Percentiles rank a stretch among this genome's conserved stretches.
Conservation (phyloP, 2,329 filamentous ascomycete species). For the Colletotrichum neosansevieriae region DNA sequence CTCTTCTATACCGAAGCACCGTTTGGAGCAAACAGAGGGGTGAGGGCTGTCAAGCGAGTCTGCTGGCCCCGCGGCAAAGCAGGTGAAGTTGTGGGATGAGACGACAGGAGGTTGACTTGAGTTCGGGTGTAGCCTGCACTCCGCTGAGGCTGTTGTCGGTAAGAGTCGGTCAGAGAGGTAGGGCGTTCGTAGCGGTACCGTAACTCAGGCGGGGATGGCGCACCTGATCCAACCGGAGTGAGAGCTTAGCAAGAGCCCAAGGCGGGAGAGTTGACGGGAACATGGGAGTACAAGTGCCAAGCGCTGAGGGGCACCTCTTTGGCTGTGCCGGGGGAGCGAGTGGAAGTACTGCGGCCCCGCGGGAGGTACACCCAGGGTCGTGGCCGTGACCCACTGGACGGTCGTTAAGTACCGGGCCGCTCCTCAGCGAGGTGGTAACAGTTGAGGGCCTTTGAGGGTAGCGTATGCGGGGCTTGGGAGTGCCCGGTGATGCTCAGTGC, state of each 20-base stretch:
- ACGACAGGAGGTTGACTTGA: conserved; percentile 39
- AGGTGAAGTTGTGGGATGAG: conserved; percentile 38
- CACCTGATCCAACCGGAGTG: conserved; percentile 29
- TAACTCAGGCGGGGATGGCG: conserved; percentile 16
- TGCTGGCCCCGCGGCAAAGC: conserved; percentile 19
- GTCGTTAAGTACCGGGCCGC: conserved; percentile 25
- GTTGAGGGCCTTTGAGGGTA: conserved; percentile 20
- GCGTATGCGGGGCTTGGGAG: conserved; percentile 25
- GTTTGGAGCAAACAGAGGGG: conserved; percentile 15
- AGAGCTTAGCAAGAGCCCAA: neutral
- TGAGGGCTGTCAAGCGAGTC: conserved; percentile 6
- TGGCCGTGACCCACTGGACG: conserved; percentile 12
- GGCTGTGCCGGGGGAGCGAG: conserved; percentile 3
- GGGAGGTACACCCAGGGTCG: conserved; percentile 15
- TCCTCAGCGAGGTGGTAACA: conserved; percentile 6
- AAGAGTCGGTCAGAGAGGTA: conserved; percentile 37
- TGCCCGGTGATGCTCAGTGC: conserved; percentile 10
- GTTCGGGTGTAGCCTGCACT: conserved; percentile 34
- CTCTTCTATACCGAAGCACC: conserved; percentile 24
- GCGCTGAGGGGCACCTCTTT: conserved; percentile 11
- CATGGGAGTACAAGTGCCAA: conserved; percentile 26
- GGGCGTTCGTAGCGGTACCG: conserved; percentile 24
- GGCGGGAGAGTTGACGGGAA: neutral
- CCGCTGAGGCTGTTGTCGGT: conserved; percentile 36
- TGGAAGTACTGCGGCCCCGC: conserved; percentile 8